These are phyloP conservation scores for Hanseniaspora occidentalis DNA, from an alignment of 805 yeast genomes.

Conservation along the genomic window DNA sequence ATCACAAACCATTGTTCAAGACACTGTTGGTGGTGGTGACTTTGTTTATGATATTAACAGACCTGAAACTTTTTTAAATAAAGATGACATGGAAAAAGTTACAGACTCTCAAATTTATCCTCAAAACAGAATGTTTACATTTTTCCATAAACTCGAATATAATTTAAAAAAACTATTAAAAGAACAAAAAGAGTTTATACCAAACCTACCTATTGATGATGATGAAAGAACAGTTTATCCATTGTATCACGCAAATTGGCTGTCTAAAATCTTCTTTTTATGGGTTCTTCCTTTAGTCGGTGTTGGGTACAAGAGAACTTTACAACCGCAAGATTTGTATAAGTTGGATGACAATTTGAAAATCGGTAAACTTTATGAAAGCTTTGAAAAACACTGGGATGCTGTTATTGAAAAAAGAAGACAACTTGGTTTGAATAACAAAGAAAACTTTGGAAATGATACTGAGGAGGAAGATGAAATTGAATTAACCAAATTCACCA, in stretches of 20 bases:
- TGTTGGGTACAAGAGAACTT: conserved; percentile 42
- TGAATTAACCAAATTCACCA: conserved; percentile 2
- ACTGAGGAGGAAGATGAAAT: conserved; percentile 2
- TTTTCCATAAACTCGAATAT: conserved; percentile 26
- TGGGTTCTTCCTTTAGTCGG: conserved; percentile 41
- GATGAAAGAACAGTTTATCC: conserved; percentile 43
- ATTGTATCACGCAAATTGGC: conserved; percentile 28
- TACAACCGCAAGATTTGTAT: conserved; percentile 36
- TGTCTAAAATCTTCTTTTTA: conserved; percentile 27
- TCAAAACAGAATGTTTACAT: conserved; percentile 40
- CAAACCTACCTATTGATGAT: conserved; percentile 33
- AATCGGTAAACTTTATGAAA: conserved; percentile 11
- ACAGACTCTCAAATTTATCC: conserved; percentile 23
- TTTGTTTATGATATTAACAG: neutral
- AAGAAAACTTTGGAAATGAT: no score
- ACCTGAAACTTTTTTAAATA: conserved; percentile 15
- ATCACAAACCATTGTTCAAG: no score
- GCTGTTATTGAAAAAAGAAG: conserved; percentile 24
- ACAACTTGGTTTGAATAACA: no score
- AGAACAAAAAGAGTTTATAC: conserved; percentile 23
- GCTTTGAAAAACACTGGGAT: conserved; percentile 17
- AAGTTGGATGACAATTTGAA: conserved; percentile 20
- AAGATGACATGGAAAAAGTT: conserved; percentile 24
- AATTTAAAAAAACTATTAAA: conserved; percentile 12
- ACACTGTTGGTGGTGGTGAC: no score